phyloP scores from a whole-genome alignment of 331 rosid species.

The Pyracantha coccinea region DNA sequence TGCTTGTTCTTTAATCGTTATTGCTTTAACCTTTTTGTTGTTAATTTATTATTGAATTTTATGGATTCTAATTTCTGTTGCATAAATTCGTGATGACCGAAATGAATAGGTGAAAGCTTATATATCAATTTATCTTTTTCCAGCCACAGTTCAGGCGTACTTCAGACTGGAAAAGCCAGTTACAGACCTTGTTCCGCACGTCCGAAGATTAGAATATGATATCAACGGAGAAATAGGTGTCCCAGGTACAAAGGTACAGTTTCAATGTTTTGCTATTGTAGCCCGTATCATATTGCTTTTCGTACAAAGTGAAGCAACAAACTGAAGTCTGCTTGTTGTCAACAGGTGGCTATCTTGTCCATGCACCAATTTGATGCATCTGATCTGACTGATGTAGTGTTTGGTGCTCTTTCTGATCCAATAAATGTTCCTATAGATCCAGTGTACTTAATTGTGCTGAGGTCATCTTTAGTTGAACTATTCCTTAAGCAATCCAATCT shows the following conservation, averaged over 20 bases:
- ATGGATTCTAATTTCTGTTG: neutral
- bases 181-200: slow-evolving; percentile 58
- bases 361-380: slow-evolving; percentile 51
- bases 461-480: slow-evolving; percentile 60
- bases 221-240: slow-evolving; percentile 64
- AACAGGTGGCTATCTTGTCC: slow-evolving; percentile 74
- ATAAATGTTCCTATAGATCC: slow-evolving; percentile 45
- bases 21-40: neutral
- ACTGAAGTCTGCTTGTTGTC: slow-evolving; percentile 19
- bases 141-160: slow-evolving; percentile 81
- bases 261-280: slow-evolving; percentile 12
- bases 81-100: neutral
- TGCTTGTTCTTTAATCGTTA: neutral
- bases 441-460: slow-evolving; percentile 65
- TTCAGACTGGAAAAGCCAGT: slow-evolving; percentile 75
- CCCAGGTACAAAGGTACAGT: slow-evolving; percentile 61
- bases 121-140: slow-evolving; percentile 6
- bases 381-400: slow-evolving; percentile 55
- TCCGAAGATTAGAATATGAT: slow-evolving; percentile 65
- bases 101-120: neutral
- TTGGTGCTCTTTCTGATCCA: slow-evolving; percentile 77
- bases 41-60: neutral
- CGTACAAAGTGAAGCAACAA: slow-evolving; percentile 4
- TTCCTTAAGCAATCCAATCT: slow-evolving; percentile 67
- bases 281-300: slow-evolving; percentile 1